Base-by-base conservation (phyloP, 306 rosid genomes). In the Acacia melanoxylon region DNA sequence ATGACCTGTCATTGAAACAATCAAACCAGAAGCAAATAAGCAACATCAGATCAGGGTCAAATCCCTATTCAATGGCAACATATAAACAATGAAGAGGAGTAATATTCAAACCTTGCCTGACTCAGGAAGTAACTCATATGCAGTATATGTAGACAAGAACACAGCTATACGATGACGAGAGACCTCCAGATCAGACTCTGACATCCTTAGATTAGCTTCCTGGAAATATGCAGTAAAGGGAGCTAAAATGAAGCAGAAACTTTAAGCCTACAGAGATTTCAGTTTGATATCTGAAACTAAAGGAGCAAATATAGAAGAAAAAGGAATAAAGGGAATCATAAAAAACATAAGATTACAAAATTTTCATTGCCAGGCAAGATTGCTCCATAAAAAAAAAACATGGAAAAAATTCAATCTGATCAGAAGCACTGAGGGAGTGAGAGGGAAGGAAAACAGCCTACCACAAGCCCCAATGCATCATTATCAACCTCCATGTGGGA, bases 91-190 rank as follows among this genome's bases (percentile, higher is more conserved):
- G 78, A 84, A 80, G 81, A 79, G 80, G 82, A 80, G 74, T 71
- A 83, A 76, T 81, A 83, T 85, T 76, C 93, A 85, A 85, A 94
- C 98, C 98, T 94, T 94, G 84, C 98, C 98, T 41, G 98, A 94
- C 85, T 94, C 95, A 4, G 98, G 98, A 86, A 94, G 94, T 83
- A 94, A 84, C 73, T 94, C 94, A 41, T 91, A 94, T 63, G 94
- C 91, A 78, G 85, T 89, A 81, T 88, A 89, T 14, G 89, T 44
- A 76, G 95, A 88, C 85, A 94, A 78, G 89, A 91, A 94, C 41
- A 62, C 78, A 54, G 93, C 90, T 85, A 92, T 82, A 75, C 90
- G 91, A 56, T 87, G 90, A n/a, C 92, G 92, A 78, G 95, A 92
- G 75, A 84, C 85, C 87, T 89, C 88, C 68, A 94, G 73, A 81